Percentiles rank a stretch among this genome's conserved stretches.
Conservation (phyloP, 805 yeast species). For the Candida piceae region DNA sequence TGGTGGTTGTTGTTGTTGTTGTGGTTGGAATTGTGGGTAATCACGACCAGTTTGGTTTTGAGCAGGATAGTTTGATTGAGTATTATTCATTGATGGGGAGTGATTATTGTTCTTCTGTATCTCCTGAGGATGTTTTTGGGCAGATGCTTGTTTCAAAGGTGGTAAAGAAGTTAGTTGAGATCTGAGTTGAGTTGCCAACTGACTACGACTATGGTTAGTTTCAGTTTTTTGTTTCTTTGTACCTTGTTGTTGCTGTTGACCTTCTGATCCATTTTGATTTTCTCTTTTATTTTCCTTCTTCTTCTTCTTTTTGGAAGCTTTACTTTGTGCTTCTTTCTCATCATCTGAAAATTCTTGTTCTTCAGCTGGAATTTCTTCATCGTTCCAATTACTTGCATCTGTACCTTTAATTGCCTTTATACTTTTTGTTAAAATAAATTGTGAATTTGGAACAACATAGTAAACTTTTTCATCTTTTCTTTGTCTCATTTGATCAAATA, state of each 20-base stretch:
- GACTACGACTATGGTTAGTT: not conserved
- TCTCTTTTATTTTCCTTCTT: slow-evolving; percentile 35
- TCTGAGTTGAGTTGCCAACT: slow-evolving; percentile 16
- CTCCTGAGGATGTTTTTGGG: too few relatives aligned
- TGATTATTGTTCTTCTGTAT: too few relatives aligned
- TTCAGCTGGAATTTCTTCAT: slow-evolving; percentile 88
- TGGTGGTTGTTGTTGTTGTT: slow-evolving; percentile 6
- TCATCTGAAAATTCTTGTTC: slow-evolving; percentile 96
- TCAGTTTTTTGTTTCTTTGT: slow-evolving; percentile 7
- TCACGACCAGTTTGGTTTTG: too few relatives aligned
- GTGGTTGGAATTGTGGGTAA: not conserved
- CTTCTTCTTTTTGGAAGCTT: slow-evolving; percentile 57
- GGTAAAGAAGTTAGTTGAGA: slow-evolving; percentile 22
- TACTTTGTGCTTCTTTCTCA: slow-evolving; percentile 74
- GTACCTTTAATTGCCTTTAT: slow-evolving; percentile 74
- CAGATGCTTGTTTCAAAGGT: too few relatives aligned
- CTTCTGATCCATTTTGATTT: slow-evolving; percentile 3
- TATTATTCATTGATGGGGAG: too few relatives aligned
- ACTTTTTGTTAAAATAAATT: slow-evolving; percentile 70
- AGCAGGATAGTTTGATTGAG: too few relatives aligned
- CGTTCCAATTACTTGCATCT: slow-evolving; percentile 93
- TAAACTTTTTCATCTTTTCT: slow-evolving; percentile 54
- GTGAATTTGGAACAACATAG: slow-evolving; percentile 77
- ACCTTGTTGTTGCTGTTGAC: slow-evolving; percentile 5
- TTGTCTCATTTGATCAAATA: slow-evolving; percentile 40